Percentiles rank a stretch among this genome's conserved stretches.
These are phyloP conservation scores for Debaryomyces robertsiae DNA, from an alignment of 1,139 yeast species.

Conservation along the genomic window DNA sequence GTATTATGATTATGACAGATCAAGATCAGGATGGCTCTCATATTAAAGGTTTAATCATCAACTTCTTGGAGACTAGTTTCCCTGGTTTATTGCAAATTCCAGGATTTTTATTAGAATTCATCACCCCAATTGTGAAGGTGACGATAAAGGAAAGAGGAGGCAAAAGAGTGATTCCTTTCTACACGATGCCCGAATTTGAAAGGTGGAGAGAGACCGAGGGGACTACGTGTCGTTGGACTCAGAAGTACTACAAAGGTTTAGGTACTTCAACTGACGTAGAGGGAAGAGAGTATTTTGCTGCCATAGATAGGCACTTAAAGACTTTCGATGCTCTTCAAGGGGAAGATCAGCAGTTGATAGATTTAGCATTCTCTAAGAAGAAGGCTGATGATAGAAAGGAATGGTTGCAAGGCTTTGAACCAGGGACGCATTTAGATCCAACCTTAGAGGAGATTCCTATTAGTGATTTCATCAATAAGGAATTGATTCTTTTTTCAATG, in stretches of 20 bases:
- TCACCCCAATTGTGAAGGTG: slow-evolving; percentile 95
- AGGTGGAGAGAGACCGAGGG: slow-evolving; percentile 90
- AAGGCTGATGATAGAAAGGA: slow-evolving; percentile 98
- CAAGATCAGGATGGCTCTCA: slow-evolving; percentile 99
- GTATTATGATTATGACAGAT: slow-evolving; percentile 99
- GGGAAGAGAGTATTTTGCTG: slow-evolving; percentile 86
- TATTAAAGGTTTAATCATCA: slow-evolving; percentile 93
- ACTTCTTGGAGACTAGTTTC: slow-evolving; percentile 89
- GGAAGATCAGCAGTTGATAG: slow-evolving; percentile 80
- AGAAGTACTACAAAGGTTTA: slow-evolving; percentile 96
- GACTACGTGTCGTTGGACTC: slow-evolving; percentile 75
- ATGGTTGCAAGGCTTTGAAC: slow-evolving; percentile 87
- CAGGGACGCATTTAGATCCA: slow-evolving; percentile 95
- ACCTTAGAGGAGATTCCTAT: slow-evolving; percentile 77
- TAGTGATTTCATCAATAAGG: slow-evolving; percentile 92
- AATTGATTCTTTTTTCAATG: slow-evolving; percentile 90
- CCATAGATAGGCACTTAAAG: slow-evolving; percentile 83
- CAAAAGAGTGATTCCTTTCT: slow-evolving; percentile 67
- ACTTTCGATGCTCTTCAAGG: slow-evolving; percentile 80
- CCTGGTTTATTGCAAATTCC: slow-evolving; percentile 92
- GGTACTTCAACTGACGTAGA: slow-evolving; percentile 89
- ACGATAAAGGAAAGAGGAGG: slow-evolving; percentile 67
- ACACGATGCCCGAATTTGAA: slow-evolving; percentile 96
- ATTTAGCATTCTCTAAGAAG: slow-evolving; percentile 91
- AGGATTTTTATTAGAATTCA: slow-evolving; percentile 89